Evolutionary conservation across 2,329 filamentous ascomycete species (phyloP).

Genomic region (Cephalotrichum gorgonifer): DNA sequence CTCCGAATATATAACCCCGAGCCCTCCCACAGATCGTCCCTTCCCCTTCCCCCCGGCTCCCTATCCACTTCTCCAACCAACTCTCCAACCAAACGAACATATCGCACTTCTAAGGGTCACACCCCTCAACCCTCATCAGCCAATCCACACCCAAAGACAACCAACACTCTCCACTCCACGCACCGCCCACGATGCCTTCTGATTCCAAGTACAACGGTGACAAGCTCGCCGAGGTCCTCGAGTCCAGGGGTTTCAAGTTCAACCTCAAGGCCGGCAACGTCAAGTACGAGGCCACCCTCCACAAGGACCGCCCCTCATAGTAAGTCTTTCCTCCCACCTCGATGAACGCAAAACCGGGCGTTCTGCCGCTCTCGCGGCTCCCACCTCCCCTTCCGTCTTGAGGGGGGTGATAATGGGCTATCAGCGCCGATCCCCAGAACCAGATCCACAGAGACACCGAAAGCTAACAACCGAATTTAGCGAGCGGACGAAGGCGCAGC

Average conservation of each 20-base stretch:
- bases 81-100: not conserved
- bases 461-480: constrained; percentile 12
- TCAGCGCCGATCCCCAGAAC: no score
- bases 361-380: no score
- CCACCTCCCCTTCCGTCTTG: no score
- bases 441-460: no score
- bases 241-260: constrained; percentile 33
- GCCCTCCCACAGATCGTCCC: not conserved
- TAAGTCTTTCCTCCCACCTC: constrained; percentile 22
- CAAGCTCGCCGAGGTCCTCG: constrained; percentile 18
- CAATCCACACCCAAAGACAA: not conserved
- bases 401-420: no score
- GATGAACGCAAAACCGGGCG: no score
- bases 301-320: constrained; percentile 30
- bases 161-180: not conserved
- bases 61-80: not conserved
- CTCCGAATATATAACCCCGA: not conserved
- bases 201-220: constrained; percentile 7
- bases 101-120: not conserved
- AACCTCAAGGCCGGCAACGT: constrained; percentile 30
- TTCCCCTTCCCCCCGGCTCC: not conserved
- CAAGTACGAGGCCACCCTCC: constrained; percentile 28
- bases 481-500: constrained; percentile 27
- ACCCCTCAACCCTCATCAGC: no score
- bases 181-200: constrained; percentile 8